Percentiles rank a stretch among this genome's conserved stretches.
These are phyloP conservation scores for Lentinus brumalis DNA, from an alignment of 768 basidiomycete species.

Conservation along the genomic window DNA sequence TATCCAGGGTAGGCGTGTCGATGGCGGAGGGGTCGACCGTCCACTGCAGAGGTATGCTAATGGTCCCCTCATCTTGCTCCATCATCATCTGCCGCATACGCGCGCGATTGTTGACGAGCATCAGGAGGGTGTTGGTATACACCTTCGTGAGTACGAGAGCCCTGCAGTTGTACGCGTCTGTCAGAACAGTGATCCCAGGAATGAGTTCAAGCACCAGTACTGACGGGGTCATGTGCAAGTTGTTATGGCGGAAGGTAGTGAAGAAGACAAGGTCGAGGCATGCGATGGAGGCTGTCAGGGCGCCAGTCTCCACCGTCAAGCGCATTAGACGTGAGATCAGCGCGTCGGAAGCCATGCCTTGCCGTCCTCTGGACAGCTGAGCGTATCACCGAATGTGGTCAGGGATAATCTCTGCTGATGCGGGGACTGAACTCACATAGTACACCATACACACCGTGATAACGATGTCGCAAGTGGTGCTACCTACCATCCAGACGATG, in stretches of 20 bases:
- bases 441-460: conserved; percentile 2
- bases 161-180: background rate
- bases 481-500: conserved; percentile 5
- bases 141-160: conserved; percentile 1
- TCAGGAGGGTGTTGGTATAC: conserved; percentile 4
- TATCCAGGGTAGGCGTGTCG: no score
- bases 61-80: no score
- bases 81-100: background rate
- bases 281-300: conserved; percentile 1
- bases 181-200: no score
- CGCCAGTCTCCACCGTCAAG: conserved; percentile 8
- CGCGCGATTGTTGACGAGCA: conserved; percentile 5
- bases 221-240: conserved; percentile 5
- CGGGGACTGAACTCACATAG: background rate
- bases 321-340: background rate
- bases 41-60: no score
- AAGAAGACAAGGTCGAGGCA: conserved; percentile 1
- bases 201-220: background rate
- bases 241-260: conserved; percentile 5
- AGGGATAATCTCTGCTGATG: background rate
- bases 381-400: background rate
- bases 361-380: background rate
- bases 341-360: background rate
- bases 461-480: conserved; percentile 2
- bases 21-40: no score